Evolutionary conservation across 257 asterid species (phyloP).

Genomic region (Rauvolfia tetraphylla): DNA sequence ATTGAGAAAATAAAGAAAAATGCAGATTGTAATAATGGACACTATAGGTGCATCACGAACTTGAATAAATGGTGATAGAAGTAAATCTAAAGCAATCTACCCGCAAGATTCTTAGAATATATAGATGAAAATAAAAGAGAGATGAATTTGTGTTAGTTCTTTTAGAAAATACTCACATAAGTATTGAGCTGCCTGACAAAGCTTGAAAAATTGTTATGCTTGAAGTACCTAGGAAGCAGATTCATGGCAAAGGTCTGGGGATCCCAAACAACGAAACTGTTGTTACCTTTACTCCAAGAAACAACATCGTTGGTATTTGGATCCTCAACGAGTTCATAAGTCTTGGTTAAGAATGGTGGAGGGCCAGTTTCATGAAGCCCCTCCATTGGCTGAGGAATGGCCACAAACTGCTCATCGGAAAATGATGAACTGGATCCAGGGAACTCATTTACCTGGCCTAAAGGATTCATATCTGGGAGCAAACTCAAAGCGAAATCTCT

Average conservation of each 20-base stretch:
- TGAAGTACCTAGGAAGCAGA: conserved; percentile 79
- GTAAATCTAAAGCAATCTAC: conserved; percentile 19
- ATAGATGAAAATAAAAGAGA: background rate
- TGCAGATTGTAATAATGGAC: conserved; percentile 9
- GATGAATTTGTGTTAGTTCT: background rate
- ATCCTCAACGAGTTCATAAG: conserved; percentile 77
- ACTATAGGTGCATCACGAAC: conserved; percentile 21
- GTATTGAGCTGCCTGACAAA: conserved; percentile 79
- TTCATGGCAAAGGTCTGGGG: conserved; percentile 54
- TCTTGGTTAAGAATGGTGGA: conserved; percentile 71
- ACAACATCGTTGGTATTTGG: conserved; percentile 44
- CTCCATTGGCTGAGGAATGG: conserved; percentile 50
- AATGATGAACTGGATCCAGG: conserved; percentile 25
- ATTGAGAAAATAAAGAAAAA: background rate
- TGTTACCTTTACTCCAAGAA: conserved; percentile 73
- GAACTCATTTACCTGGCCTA: conserved; percentile 26
- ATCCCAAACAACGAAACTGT: conserved; percentile 80
- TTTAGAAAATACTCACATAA: conserved; percentile 49
- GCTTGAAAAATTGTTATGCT: conserved; percentile 77
- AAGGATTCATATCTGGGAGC: conserved; percentile 29
- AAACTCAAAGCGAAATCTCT: background rate
- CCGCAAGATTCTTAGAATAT: background rate
- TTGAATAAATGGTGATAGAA: background rate
- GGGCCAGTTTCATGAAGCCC: conserved; percentile 49
- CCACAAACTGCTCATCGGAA: conserved; percentile 12